Percentiles rank a stretch among this genome's conserved stretches.
These are phyloP conservation scores for Xylaria sp. DNA, from an alignment of 2,329 filamentous ascomycete species.

Conservation along the genomic window DNA sequence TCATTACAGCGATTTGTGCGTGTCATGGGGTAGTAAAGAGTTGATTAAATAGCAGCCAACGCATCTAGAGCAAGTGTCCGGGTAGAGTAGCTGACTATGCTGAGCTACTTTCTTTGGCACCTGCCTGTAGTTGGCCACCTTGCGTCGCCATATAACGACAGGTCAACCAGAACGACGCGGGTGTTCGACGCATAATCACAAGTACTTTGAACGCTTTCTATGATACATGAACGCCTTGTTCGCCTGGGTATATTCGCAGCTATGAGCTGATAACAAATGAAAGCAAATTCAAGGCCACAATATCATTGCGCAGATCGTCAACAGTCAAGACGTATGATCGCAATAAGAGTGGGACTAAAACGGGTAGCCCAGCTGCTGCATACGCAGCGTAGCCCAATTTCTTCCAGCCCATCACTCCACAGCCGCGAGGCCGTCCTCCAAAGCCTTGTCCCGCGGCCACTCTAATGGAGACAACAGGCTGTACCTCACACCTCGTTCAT, in stretches of 20 bases:
- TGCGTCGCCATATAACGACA: slow-evolving; percentile 1
- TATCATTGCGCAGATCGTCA: slow-evolving; percentile 16
- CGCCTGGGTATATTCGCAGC: slow-evolving; percentile 33
- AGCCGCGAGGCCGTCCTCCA: slow-evolving; percentile 41
- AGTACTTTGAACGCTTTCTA: slow-evolving; percentile 24
- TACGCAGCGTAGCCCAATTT: background rate
- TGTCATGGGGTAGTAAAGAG: background rate
- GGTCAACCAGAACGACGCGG: slow-evolving; percentile 5
- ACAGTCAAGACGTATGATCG: background rate
- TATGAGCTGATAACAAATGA: slow-evolving; percentile 27
- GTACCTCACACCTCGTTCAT: slow-evolving; percentile 56
- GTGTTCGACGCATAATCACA: slow-evolving; percentile 19
- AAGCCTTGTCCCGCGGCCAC: slow-evolving; percentile 54
- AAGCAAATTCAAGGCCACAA: slow-evolving; percentile 28
- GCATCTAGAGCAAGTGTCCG: slow-evolving; percentile 2
- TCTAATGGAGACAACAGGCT: slow-evolving; percentile 53
- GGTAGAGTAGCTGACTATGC: slow-evolving; percentile 4
- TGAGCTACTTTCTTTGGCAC: background rate
- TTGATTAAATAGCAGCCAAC: background rate
- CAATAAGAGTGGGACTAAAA: background rate
- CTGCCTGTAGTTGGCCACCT: background rate
- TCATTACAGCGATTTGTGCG: background rate
- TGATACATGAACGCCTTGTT: slow-evolving; percentile 29
- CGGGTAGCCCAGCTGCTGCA: background rate
- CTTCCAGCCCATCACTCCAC: slow-evolving; percentile 35